These are phyloP conservation scores for Xylona heveae DNA, from an alignment of 495 filamentous ascomycete species.

Conservation along the genomic window DNA sequence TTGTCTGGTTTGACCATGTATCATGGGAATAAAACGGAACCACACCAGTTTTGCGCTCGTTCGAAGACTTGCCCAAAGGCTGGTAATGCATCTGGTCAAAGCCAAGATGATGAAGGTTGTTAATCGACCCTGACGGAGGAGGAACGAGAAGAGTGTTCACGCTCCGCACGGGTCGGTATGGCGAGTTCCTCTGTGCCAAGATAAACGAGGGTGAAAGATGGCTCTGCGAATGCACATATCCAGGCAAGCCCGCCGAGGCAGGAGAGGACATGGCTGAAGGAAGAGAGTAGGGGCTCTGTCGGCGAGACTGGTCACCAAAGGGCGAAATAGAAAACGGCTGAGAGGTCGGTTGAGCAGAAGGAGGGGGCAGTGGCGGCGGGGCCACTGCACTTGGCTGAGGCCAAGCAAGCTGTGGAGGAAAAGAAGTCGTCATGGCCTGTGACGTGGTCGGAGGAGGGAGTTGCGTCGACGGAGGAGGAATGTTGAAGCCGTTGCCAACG, in stretches of 20 bases:
- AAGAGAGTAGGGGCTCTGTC: slow-evolving; percentile 16
- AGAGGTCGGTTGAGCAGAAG: slow-evolving; percentile 1
- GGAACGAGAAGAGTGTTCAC: slow-evolving; percentile 81
- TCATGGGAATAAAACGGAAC: slow-evolving; percentile 42
- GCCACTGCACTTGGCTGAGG: slow-evolving; percentile 12
- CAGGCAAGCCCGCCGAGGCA: slow-evolving; percentile 8
- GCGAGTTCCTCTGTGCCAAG: slow-evolving; percentile 48
- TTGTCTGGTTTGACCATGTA: slow-evolving; percentile 13
- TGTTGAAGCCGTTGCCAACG: slow-evolving; percentile 4
- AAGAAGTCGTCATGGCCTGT: slow-evolving; percentile 20
- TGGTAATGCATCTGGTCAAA: slow-evolving; percentile 92
- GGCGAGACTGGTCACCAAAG: slow-evolving; percentile 14
- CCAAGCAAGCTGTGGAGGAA: slow-evolving; percentile 3
- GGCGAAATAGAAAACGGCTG: too few species aligned
- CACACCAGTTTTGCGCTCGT: slow-evolving; percentile 59
- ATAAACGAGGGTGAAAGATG: slow-evolving; percentile 42
- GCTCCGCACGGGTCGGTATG: slow-evolving; percentile 75
- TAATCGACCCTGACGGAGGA: slow-evolving; percentile 58
- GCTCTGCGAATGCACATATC: slow-evolving; percentile 18
- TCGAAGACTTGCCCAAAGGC: slow-evolving; percentile 51
- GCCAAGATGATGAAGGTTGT: slow-evolving; percentile 41
- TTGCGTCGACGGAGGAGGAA: slow-evolving; percentile 16
- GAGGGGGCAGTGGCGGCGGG: slow-evolving; percentile 23
- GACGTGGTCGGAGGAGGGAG: slow-evolving; percentile 28
- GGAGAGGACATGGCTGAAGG: slow-evolving; percentile 16